phyloP scores from a whole-genome alignment of 306 rosid species.

The Luffa aegyptiaca region DNA sequence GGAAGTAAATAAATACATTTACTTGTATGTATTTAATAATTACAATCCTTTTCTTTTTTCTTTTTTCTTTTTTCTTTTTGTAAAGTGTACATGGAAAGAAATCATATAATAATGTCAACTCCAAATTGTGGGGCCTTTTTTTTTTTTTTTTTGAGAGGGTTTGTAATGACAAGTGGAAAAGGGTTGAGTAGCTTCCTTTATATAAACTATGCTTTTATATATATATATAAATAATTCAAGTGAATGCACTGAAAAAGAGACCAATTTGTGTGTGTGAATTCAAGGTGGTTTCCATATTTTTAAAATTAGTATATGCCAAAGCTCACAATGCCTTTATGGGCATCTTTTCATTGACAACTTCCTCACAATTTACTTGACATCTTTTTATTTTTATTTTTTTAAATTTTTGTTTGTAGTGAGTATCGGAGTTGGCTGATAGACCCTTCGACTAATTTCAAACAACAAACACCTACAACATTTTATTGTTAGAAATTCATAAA shows the following conservation, averaged over 20 bases:
- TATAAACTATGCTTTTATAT: neutral
- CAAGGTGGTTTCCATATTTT: neutral
- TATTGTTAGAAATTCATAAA: too few species aligned
- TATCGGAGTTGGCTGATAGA: too few species aligned
- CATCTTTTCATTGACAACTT: neutral
- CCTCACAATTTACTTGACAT: neutral
- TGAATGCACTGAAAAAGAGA: constrained; percentile 7
- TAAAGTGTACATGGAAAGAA: neutral
- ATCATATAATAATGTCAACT: neutral
- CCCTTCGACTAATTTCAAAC: too few species aligned
- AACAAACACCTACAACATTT: too few species aligned
- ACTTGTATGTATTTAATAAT: neutral
- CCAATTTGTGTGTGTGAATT: neutral
- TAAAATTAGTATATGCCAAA: neutral
- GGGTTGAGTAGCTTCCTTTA: neutral
- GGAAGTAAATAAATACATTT: neutral
- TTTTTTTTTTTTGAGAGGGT: neutral
- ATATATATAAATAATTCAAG: neutral
- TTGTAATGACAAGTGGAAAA: neutral
- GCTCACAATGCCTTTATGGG: neutral
- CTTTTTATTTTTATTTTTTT: too few species aligned
- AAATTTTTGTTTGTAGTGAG: too few species aligned
- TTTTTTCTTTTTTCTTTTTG: neutral
- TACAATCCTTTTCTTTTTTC: too few species aligned
- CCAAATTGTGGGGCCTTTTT: neutral